Percentiles rank a stretch among this genome's conserved stretches.
Conservation (phyloP, 306 rosid genomes). For the Quillaja saponaria region DNA sequence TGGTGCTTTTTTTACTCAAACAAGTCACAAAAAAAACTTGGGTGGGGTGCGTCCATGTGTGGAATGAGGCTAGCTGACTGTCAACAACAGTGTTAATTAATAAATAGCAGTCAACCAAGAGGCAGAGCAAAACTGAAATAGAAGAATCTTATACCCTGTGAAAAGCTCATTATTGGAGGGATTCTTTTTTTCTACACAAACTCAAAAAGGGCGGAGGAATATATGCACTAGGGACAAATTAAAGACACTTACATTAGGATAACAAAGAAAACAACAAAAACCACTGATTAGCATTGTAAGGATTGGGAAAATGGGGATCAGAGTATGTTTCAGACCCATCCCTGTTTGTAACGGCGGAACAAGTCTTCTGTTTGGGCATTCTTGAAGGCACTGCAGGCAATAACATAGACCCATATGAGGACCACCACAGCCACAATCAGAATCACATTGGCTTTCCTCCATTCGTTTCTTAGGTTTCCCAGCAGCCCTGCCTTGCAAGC, state of each 20-base stretch:
- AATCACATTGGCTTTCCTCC: slow-evolving; percentile 80
- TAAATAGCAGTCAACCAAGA: neutral
- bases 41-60: neutral
- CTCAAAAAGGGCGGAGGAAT: slow-evolving; percentile 15
- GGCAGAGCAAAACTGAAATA: no score
- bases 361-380: slow-evolving; percentile 88
- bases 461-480: slow-evolving; percentile 82
- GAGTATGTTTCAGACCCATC: slow-evolving; percentile 81
- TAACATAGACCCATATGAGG: slow-evolving; percentile 73
- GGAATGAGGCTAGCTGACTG: neutral
- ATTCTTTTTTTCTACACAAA: slow-evolving; percentile 23
- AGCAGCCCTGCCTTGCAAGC: slow-evolving; percentile 90
- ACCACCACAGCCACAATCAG: slow-evolving; percentile 75
- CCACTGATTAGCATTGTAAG: neutral
- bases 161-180: slow-evolving; percentile 22
- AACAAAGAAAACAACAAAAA: neutral
- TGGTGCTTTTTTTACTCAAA: neutral
- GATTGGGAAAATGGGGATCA: no score
- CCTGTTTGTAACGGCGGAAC: slow-evolving; percentile 76
- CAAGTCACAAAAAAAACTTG: neutral
- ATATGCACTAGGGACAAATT: slow-evolving; percentile 20
- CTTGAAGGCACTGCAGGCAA: slow-evolving; percentile 91
- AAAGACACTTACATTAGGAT: neutral
- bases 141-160: slow-evolving; percentile 28
- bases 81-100: neutral